A percentile compares a stretch with the other conserved stretches of the same genome.
Conservation (phyloP, 345 rosid genomes). For the Linum tenue region DNA sequence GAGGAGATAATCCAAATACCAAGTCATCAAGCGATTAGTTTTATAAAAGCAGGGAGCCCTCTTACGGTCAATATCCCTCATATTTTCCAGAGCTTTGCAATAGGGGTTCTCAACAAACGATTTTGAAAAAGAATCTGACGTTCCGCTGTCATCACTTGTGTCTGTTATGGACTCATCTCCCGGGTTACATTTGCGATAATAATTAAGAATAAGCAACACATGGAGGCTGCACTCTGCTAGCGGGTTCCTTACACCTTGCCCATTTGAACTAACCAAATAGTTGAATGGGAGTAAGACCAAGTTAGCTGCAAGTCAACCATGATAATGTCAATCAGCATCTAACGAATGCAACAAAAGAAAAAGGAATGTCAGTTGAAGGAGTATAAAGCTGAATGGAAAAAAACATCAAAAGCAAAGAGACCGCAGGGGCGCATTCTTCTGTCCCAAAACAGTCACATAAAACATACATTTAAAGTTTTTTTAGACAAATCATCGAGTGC, state of each 20-base stretch:
- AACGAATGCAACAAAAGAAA: constrained; percentile 9
- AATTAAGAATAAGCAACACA: constrained; percentile 75
- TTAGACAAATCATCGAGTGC: not conserved
- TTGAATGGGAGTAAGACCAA: constrained; percentile 74
- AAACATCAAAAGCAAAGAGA: not conserved
- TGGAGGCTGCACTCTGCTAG: constrained; percentile 78
- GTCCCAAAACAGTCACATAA: not conserved
- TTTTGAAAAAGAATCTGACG: constrained; percentile 54
- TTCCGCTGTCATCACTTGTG: constrained; percentile 51
- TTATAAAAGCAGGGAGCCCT: constrained; percentile 18
- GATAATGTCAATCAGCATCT: constrained; percentile 5
- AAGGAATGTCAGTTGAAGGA: constrained; percentile 7
- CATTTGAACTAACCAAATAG: constrained; percentile 62
- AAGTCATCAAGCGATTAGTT: not conserved
- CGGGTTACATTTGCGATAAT: constrained; percentile 57
- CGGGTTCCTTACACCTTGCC: constrained; percentile 49
- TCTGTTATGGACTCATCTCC: constrained; percentile 47
- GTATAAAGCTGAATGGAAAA: not conserved
- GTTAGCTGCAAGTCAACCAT: constrained; percentile 56
- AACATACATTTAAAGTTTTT: not conserved
- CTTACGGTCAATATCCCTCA: constrained; percentile 88
- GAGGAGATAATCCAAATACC: not conserved
- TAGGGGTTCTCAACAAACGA: constrained; percentile 64
- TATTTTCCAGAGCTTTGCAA: constrained; percentile 77
- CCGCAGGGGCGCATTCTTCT: not conserved